A percentile compares a stretch with the other conserved stretches of the same genome.
Conservation (phyloP, 106 monocot genomes). For the Dendrobium chrysotoxum region DNA sequence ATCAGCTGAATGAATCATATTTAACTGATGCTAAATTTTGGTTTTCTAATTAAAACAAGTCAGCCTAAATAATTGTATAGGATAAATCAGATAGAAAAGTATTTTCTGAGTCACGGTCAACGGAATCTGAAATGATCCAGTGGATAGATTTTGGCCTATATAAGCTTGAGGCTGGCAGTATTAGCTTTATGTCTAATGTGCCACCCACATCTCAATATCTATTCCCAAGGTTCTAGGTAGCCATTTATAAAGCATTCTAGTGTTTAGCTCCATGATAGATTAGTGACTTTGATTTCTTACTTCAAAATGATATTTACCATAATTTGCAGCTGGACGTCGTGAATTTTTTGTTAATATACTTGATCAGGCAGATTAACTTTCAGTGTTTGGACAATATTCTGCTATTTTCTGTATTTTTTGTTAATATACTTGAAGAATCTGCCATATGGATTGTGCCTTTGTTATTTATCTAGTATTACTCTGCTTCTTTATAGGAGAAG, state of each 20-base stretch:
- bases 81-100: not conserved
- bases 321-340: not conserved
- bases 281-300: not conserved
- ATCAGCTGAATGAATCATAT: not conserved
- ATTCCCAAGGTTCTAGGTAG: not conserved
- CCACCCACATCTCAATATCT: not conserved
- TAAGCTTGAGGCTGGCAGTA: not conserved
- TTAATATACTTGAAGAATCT: not conserved
- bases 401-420: not conserved
- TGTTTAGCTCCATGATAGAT: not conserved
- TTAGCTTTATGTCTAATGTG: not conserved
- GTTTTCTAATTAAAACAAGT: not conserved
- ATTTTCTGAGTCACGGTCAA: not conserved
- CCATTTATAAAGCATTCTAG: not conserved
- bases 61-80: not conserved
- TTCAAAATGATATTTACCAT: not conserved
- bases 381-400: not conserved
- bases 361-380: not conserved
- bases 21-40: not conserved
- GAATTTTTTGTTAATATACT: not conserved
- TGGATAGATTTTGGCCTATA: too few relatives aligned
- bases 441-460: not conserved
- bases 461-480: constrained; percentile 3
- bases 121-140: not conserved
- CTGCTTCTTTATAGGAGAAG: constrained; percentile 49